Evolutionary conservation across 139 green algal genomes (phyloP).

Genomic region (Dunaliella primolecta): DNA sequence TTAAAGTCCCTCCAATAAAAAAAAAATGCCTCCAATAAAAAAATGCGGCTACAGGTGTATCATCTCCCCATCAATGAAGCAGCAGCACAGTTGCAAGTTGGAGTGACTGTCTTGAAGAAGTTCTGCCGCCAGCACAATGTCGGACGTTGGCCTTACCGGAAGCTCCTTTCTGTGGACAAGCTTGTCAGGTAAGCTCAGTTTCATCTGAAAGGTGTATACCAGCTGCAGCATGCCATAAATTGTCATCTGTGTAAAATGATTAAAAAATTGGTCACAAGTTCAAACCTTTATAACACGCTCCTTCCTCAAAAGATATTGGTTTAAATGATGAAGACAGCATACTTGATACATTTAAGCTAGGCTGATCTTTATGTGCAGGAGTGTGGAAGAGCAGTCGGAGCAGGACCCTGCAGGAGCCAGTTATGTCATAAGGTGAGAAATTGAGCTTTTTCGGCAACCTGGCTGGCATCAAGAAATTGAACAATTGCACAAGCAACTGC

Average conservation of each 20-base stretch:
- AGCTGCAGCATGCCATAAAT: not conserved
- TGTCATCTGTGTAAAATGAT: too few species aligned
- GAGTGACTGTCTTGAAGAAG: constrained; percentile 66
- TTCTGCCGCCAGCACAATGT: constrained; percentile 58
- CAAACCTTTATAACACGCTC: too few species aligned
- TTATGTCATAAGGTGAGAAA: not conserved
- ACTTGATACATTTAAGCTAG: too few species aligned
- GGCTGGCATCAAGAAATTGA: too few species aligned
- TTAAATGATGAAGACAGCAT: not conserved
- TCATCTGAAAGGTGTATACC: too few species aligned
- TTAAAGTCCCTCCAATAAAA: too few species aligned
- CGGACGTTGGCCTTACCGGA: constrained; percentile 62
- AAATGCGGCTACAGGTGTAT: constrained; percentile 47
- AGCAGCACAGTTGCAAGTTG: constrained; percentile 49
- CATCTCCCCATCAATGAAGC: constrained; percentile 61
- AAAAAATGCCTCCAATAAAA: too few species aligned
- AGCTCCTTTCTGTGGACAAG: constrained; percentile 54
- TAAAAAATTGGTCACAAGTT: too few species aligned
- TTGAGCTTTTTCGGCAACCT: too few species aligned
- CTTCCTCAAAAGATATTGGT: too few species aligned
- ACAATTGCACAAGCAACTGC: too few species aligned
- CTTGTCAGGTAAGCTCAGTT: constrained; percentile 52
- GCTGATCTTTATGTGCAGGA: too few species aligned
- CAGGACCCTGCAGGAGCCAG: not conserved
- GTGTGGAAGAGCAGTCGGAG: constrained; percentile 7